Base-by-base conservation (phyloP, 169 alveolate species). In the Amoebophrya sp. region DNA sequence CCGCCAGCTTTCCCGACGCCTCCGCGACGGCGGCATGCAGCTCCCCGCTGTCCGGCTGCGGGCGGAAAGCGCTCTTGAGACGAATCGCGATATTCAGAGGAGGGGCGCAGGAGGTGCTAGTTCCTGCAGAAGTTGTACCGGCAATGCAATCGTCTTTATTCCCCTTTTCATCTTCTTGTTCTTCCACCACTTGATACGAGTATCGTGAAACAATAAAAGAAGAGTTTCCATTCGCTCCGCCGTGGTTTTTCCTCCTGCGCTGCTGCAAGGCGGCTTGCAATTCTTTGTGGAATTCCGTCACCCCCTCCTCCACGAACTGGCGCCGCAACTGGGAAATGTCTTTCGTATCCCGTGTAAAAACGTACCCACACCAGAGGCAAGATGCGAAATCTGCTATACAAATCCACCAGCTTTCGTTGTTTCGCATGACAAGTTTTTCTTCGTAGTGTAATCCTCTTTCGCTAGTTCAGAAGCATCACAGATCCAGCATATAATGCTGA, bases 31-130 rank as follows among this genome's bases (percentile, higher is more conserved):
- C 1, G 32, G 83, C 83, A 25, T 25, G 83, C 38, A 66, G 83
- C 32, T 66, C 35, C 35, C 83, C 83, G 83, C 83, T 66, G 83
- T 66, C 83, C 38, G 83, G 83, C 12, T n/a, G n/a, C n/a, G n/a
- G n/a, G n/a, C n/a, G n/a, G n/a, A n/a, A n/a, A n/a, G n/a, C n/a
- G n/a, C n/a, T n/a, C n/a, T n/a, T n/a, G n/a, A n/a, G n/a, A n/a
- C n/a, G n/a, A n/a, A n/a, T n/a, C n/a, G n/a, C n/a, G n/a, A n/a
- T n/a, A n/a, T n/a, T n/a, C n/a, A n/a, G n/a, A n/a, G n/a, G n/a
- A 41, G 54, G 54, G 54, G 23, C 54, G 54, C 54, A 41, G 54
- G 54, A 25, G 12, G 35, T 66, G 35, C 7, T 25, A 25, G 83
- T 18, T 66, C 10, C 10, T 12, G 29, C 32, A 12, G 83, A 66